phyloP scores from a whole-genome alignment of 2,329 filamentous ascomycete species.

The Ophiostoma tasmaniense region DNA sequence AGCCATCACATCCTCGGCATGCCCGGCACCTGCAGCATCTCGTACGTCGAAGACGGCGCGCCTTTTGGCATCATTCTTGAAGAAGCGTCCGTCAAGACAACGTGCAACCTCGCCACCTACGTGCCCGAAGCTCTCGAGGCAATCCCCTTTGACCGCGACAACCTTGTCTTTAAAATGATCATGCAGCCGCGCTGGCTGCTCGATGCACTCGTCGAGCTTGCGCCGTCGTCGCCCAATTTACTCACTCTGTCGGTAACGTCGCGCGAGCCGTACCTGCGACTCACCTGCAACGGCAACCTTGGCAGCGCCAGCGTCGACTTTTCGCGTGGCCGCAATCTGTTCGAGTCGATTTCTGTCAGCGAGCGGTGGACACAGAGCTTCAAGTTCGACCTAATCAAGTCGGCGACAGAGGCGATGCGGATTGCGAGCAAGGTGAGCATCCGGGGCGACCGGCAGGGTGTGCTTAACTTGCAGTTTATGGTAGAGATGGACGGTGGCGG shows the following conservation, averaged over 20 bases:
- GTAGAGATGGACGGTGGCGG: conserved; percentile 60
- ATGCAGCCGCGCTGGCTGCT: conserved; percentile 71
- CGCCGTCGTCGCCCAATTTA: conserved; percentile 60
- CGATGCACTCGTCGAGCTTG: conserved; percentile 62
- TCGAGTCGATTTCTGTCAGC: conserved; percentile 65
- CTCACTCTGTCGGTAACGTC: conserved; percentile 61
- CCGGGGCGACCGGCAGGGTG: conserved; percentile 77
- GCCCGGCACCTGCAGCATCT: conserved; percentile 74
- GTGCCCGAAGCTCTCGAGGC: conserved; percentile 64
- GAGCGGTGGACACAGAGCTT: conserved; percentile 61
- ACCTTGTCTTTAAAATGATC: conserved; percentile 84
- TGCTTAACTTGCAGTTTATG: conserved; percentile 93
- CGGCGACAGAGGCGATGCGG: conserved; percentile 85
- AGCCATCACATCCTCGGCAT: conserved; percentile 75
- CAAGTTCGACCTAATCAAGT: conserved; percentile 78
- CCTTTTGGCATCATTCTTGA: conserved; percentile 79
- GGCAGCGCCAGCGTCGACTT: conserved; percentile 60
- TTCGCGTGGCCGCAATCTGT: conserved; percentile 53
- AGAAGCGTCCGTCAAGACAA: conserved; percentile 79
- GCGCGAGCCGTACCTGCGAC: conserved; percentile 60
- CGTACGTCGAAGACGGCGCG: conserved; percentile 65
- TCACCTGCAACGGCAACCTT: conserved; percentile 56
- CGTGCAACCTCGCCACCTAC: conserved; percentile 84
- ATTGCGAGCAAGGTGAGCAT: conserved; percentile 88
- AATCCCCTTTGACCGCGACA: conserved; percentile 79